A percentile compares a stretch with the other conserved stretches of the same genome.
phyloP scores from a whole-genome alignment of 2,329 filamentous ascomycete genomes.

The Aureobasidium sp. region DNA sequence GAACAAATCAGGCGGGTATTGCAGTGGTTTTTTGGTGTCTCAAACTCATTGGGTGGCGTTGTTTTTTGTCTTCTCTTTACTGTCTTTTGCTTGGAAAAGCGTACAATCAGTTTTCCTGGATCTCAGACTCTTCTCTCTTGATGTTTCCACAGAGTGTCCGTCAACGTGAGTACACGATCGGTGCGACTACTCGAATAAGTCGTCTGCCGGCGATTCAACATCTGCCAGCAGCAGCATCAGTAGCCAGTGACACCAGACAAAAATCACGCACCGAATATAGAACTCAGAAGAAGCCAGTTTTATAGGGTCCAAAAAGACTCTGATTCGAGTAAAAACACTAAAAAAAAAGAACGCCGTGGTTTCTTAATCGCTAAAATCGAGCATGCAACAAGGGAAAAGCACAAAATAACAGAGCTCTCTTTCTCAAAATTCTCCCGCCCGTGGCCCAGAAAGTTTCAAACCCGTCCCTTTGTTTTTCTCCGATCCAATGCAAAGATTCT shows the following conservation, averaged over 20 bases:
- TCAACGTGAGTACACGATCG: no score
- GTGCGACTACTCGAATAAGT: no score
- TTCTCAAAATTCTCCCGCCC: neutral
- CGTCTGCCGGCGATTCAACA: no score
- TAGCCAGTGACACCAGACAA: no score
- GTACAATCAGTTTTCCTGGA: neutral
- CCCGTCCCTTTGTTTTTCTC: neutral
- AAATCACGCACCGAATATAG: no score
- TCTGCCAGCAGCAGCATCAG: no score
- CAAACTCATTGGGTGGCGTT: conserved; percentile 1
- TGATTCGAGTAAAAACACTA: neutral
- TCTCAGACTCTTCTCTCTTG: no score
- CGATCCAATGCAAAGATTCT: conserved; percentile 10
- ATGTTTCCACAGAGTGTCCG: no score
- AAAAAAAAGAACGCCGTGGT: conserved; percentile 3
- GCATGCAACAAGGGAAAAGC: neutral
- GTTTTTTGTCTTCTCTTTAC: neutral
- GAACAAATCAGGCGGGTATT: neutral
- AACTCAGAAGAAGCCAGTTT: no score
- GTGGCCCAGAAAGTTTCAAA: neutral
- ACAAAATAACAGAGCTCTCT: neutral
- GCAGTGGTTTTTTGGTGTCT: neutral
- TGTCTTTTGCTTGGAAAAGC: neutral
- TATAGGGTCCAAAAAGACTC: neutral
- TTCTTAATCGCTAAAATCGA: conserved; percentile 14